A percentile compares a stretch with the other conserved stretches of the same genome.
These are phyloP conservation scores for Geranomyces michiganensis DNA, from an alignment of 192 early-diverging fungal species.

Conservation along the genomic window DNA sequence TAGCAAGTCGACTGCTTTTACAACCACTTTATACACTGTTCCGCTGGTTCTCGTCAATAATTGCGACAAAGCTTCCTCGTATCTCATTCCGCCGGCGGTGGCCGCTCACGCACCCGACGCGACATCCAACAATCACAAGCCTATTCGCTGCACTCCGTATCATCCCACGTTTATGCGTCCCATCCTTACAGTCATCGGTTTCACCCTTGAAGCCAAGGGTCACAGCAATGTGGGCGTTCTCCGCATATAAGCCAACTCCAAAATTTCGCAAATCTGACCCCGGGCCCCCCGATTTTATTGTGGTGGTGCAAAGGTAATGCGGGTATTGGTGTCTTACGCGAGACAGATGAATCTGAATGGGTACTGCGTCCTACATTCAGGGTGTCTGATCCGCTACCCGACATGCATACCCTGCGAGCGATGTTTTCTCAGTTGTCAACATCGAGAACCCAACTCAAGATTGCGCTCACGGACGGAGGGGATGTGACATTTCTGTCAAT, in stretches of 20 bases:
- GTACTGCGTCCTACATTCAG: not conserved
- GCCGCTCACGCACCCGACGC: too few relatives aligned
- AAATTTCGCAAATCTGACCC: conserved; percentile 21
- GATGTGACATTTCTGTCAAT: conserved; percentile 32
- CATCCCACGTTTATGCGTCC: not conserved
- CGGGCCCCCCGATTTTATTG: conserved; percentile 20
- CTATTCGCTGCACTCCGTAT: not conserved
- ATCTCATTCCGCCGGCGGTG: too few relatives aligned
- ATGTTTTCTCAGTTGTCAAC: not conserved
- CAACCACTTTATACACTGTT: too few relatives aligned
- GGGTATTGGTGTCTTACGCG: too few relatives aligned
- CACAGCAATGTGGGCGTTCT: not conserved
- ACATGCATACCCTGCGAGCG: not conserved
- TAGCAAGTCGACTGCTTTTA: too few relatives aligned
- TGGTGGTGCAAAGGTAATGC: conserved; percentile 24
- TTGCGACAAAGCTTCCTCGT: too few relatives aligned
- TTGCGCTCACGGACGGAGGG: conserved; percentile 23
- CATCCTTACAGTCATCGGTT: too few relatives aligned
- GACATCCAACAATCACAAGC: too few relatives aligned
- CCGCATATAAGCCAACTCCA: conserved; percentile 27
- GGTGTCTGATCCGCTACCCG: conserved; percentile 5
- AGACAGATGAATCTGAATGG: too few relatives aligned
- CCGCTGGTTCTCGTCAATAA: too few relatives aligned
- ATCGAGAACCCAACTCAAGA: conserved; percentile 14
- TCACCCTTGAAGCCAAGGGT: too few relatives aligned